These are phyloP conservation scores for Cytidiella melzeri DNA, from an alignment of 768 basidiomycete genomes.

Conservation along the genomic window DNA sequence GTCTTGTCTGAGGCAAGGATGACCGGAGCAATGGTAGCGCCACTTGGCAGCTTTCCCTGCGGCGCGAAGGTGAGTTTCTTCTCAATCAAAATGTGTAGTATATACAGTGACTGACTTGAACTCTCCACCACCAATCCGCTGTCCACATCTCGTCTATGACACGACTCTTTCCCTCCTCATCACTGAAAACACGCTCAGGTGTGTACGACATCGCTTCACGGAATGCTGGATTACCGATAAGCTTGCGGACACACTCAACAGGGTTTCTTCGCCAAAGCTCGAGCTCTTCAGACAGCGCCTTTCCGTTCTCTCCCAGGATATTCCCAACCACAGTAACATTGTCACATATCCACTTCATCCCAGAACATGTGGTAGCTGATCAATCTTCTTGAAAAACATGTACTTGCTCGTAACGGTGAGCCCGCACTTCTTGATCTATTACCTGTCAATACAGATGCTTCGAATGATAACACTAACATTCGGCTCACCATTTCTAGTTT, in stretches of 20 bases:
- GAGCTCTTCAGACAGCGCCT: conserved; percentile 25
- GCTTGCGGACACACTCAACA: conserved; percentile 28
- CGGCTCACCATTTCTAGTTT: no score
- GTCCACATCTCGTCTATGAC: conserved; percentile 18
- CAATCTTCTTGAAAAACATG: conserved; percentile 16
- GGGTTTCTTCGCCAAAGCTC: conserved; percentile 19
- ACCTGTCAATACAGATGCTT: no score
- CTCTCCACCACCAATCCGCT: no score
- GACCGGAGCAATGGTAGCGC: no score
- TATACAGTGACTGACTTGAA: conserved; percentile 32
- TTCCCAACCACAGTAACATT: conserved; percentile 27
- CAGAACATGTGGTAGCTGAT: conserved; percentile 10
- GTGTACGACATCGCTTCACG: conserved; percentile 3
- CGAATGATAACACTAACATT: conserved; percentile 8
- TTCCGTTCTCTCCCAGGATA: conserved; percentile 1
- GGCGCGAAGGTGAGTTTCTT: not conserved
- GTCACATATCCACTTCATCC: conserved; percentile 22
- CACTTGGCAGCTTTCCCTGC: conserved; percentile 16
- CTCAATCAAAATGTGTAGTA: not conserved
- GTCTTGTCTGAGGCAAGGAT: no score
- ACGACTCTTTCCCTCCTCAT: conserved; percentile 1
- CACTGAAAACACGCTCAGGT: conserved; percentile 5
- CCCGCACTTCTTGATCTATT: no score
- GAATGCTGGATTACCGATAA: conserved; percentile 10
- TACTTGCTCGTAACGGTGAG: conserved; percentile 7